Evolutionary conservation across 768 basidiomycete genomes (phyloP).

Genomic region (Lepiota venenata): DNA sequence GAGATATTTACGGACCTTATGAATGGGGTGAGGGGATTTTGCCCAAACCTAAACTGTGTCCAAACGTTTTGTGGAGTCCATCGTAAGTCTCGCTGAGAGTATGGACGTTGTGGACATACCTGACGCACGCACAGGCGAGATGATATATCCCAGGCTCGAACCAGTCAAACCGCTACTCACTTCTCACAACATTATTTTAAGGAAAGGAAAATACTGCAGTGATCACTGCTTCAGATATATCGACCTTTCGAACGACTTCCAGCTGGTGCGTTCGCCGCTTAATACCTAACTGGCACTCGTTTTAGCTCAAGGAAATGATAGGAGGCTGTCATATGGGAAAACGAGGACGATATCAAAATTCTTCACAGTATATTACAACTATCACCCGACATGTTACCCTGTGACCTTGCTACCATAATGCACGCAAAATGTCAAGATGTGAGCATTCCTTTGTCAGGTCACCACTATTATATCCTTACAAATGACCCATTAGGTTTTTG

Average conservation of each 20-base stretch:
- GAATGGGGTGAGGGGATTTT: constrained; percentile 33
- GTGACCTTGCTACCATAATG: constrained; percentile 53
- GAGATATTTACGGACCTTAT: constrained; percentile 30
- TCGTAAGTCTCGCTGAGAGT: constrained; percentile 13
- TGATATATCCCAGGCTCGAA: neutral
- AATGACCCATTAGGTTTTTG: constrained; percentile 21
- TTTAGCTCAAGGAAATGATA: neutral
- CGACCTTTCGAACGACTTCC: neutral
- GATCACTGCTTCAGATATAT: constrained; percentile 9
- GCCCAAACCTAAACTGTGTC: constrained; percentile 44
- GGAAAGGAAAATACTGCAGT: constrained; percentile 6
- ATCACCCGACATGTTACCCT: constrained; percentile 43
- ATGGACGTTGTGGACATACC: neutral
- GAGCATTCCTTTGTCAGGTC: neutral
- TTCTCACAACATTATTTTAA: neutral
- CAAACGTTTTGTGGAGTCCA: constrained; percentile 37
- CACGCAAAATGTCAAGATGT: constrained; percentile 63
- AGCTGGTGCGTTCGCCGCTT: neutral
- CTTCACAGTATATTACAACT: constrained; percentile 38
- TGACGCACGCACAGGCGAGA: neutral
- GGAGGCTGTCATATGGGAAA: constrained; percentile 32
- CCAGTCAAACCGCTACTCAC: neutral
- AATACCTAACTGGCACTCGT: neutral
- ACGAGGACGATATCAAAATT: constrained; percentile 30
- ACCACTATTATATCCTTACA: neutral